Evolutionary conservation across 1,139 yeast genomes (phyloP).

Genomic region (Nakaseomyces sp.): DNA sequence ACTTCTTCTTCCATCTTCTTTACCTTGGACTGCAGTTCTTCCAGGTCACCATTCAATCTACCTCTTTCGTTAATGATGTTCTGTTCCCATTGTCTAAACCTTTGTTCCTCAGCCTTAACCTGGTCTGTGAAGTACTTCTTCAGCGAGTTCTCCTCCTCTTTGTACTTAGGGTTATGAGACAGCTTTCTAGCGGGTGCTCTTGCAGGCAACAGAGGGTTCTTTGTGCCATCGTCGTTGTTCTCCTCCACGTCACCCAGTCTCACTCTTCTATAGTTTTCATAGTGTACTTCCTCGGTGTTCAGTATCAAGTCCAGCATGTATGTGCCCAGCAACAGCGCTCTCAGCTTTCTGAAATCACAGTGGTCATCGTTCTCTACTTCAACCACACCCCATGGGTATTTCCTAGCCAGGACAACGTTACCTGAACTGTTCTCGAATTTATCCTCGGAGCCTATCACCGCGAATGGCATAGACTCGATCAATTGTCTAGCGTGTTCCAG

Average conservation of each 20-base stretch:
- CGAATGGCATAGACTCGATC: conserved; percentile 89
- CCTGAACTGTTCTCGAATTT: conserved; percentile 76
- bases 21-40: conserved; percentile 70
- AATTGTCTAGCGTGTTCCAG: conserved; percentile 75
- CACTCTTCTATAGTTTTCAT: conserved; percentile 75
- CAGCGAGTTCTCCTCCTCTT: conserved; percentile 91
- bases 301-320: conserved; percentile 85
- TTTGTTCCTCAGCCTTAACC: conserved; percentile 91
- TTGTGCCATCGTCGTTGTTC: conserved; percentile 10
- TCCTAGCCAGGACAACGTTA: conserved; percentile 74
- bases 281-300: conserved; percentile 87
- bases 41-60: conserved; percentile 87
- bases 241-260: conserved; percentile 52
- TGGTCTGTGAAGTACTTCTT: conserved; percentile 97
- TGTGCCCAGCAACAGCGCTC: conserved; percentile 81
- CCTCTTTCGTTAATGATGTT: conserved; percentile 91
- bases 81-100: conserved; percentile 98
- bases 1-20: conserved; percentile 67
- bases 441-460: conserved; percentile 84
- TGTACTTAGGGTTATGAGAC: conserved; percentile 78
- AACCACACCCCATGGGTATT: conserved; percentile 95
- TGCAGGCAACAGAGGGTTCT: conserved; percentile 20
- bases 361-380: conserved; percentile 95
- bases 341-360: conserved; percentile 88
- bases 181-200: conserved; percentile 35